Evolutionary conservation across 371 early-diverging fungal genomes (phyloP), one percentile per base, ranked within the genome.

Genomic region (Neoconidiobolus thromboides): DNA sequence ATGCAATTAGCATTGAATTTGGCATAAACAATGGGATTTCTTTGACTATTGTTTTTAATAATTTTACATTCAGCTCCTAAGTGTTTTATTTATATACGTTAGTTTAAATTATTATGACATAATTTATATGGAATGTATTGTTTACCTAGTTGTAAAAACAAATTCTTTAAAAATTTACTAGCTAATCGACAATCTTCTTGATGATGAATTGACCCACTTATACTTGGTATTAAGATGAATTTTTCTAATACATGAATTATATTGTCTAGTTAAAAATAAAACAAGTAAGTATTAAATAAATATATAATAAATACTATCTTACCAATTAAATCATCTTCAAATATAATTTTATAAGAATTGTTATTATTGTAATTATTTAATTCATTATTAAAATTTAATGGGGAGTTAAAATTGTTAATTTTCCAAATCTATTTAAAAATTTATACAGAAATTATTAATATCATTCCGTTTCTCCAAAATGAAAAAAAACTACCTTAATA

Each of bases 11-110:
- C 77, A 37, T 70, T 71, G 60, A 89, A 88, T 54, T 76, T 76
- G 4, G 79, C 87, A 62, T 81, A 81, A 1, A 89, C 87, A 41
- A 89, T 60, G 12, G 89, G 89, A 60, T 89, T 89, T 42, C 76
- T 71, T 1, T 26, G 26, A 26, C 26, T 26, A 26, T 26, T 26
- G 26, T 26, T 26, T 26, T 26, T 26, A 26, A 26, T 26, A 26
- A 26, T 26, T 26, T 26, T 26, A 26, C 26, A 26, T 26, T 26
- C 26, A 26, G 26, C 26, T 26, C 26, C 26, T 26, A 26, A 26
- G 26, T 26, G 26, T 26, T 26, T 26, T 26, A 80, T 78, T 39
- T 76, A 62, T 15, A 70, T 73, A 43, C 82, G 76, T 9, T 87
- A 81, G 2, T 86, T 73, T 71, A 73, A 41, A 42, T n/a, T 47